Conservation (phyloP, 2,329 filamentous ascomycete genomes). For the Cercospora zeae-maydis region DNA sequence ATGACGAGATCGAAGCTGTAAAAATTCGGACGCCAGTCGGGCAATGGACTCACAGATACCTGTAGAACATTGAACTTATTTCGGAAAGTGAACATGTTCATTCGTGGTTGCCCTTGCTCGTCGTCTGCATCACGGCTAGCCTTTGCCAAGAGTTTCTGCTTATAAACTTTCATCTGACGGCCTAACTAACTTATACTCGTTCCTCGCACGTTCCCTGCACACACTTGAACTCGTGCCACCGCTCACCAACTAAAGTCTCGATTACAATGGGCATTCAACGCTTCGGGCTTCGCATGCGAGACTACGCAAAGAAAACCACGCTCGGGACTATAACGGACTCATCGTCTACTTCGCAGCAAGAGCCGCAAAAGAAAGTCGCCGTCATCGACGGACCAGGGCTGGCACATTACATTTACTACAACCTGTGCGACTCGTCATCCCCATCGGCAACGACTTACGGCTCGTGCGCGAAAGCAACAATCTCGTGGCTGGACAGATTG, state of each 20-base stretch:
- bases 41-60: background rate
- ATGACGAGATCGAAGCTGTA: conserved; percentile 42
- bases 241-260: background rate
- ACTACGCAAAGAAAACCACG: conserved; percentile 13
- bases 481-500: conserved; percentile 62
- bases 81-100: background rate
- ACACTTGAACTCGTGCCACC: background rate
- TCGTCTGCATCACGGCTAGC: background rate
- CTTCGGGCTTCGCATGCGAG: conserved; percentile 24
- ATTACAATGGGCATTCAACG: conserved; percentile 27
- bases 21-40: background rate
- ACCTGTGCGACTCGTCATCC: conserved; percentile 14
- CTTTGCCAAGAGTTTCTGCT: background rate
- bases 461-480: conserved; percentile 57
- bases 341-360: conserved; percentile 59
- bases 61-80: too few species aligned
- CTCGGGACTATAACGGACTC: conserved; percentile 38
- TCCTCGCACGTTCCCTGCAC: background rate
- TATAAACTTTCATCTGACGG: background rate
- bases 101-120: background rate
- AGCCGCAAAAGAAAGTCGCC: conserved; percentile 27
- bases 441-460: conserved; percentile 45
- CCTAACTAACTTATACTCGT: background rate
- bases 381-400: conserved; percentile 76
- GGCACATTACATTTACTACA: conserved; percentile 67